Evolutionary conservation across 2,329 filamentous ascomycete species (phyloP), one percentile per base, ranked within the genome.

Genomic region (Aotearoamyces nothofagi): DNA sequence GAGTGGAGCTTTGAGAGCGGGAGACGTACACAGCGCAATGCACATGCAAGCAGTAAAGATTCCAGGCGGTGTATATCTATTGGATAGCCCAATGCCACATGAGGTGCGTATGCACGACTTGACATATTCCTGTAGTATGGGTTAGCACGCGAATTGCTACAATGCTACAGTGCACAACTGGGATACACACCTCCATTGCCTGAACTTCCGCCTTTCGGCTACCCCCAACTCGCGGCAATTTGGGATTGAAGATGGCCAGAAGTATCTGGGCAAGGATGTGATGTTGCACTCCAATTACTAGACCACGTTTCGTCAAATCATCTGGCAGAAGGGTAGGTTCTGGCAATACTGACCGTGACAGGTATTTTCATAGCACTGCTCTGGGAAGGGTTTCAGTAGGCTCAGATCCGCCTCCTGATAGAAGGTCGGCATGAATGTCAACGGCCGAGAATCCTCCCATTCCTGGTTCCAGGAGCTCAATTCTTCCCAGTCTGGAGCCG

Each of bases 251-350:
- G 13, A 63, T 63, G 11, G 59, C 52, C 2, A 76, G 54, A 17
- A 76, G 58, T 5, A 74, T 59, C 22, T 60, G 56, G 0, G 67
- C 65, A 3, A 76, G 54, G 32, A 70, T 61, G 38, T 69, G 61
- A 43, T 75, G 69, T 30, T 71, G 69, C 10, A 69, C 53, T 0
- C 69, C 71, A 6, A 69, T 66, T 4, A 70, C 66, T 66, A 32
- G 9, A 12, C 7, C 8, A 8, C n/a, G 8, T 8, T 7, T n/a
- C 8, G 19, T 20, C 8, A 16, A 14, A 31, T 27, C 5, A 28
- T 15, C 35, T 26, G n/a, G 19, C 20, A 9, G 17, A 16, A 26
- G 9, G 30, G 5, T 10, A 14, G 19, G 19, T 9, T 15, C 11
- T 8, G 11, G 22, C 15, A 31, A n/a, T n/a, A 45, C 54, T 35